Evolutionary conservation across 1,284 basidiomycete species (phyloP).

Genomic region (Papiliotrema nemorosa): DNA sequence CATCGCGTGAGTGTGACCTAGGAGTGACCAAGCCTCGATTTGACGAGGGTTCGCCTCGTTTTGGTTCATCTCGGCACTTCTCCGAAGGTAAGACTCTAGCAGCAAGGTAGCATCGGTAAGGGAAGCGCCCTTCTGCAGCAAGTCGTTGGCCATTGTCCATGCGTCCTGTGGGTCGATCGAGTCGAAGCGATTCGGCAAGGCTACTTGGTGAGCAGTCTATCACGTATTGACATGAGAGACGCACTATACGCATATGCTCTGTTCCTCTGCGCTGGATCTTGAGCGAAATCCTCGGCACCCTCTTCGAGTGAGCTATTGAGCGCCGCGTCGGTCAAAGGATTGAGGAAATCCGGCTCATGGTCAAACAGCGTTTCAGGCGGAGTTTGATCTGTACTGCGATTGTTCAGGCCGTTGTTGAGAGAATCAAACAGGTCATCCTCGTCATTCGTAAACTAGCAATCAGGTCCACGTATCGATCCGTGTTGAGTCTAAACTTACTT

Average conservation of each 20-base stretch:
- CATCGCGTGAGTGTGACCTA: constrained; percentile 93
- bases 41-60: constrained; percentile 9
- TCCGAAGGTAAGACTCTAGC: constrained; percentile 77
- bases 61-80: constrained; percentile 26
- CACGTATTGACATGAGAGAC: background rate
- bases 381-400: constrained; percentile 38
- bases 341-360: constrained; percentile 16
- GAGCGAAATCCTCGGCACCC: too few species aligned
- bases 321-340: too few species aligned
- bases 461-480: background rate
- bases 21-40: constrained; percentile 80
- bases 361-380: constrained; percentile 38
- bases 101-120: constrained; percentile 78
- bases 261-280: background rate
- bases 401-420: constrained; percentile 41
- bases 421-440: constrained; percentile 44
- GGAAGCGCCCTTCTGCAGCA: constrained; percentile 74
- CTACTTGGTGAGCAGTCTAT: background rate
- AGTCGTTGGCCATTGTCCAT: constrained; percentile 35
- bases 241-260: constrained; percentile 69
- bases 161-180: constrained; percentile 14
- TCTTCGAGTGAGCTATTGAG: too few species aligned
- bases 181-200: constrained; percentile 9
- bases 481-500: constrained; percentile 44
- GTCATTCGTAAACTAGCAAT: constrained; percentile 38